Evolutionary conservation across 2,329 filamentous ascomycete genomes (phyloP).

Genomic region (Fusarium sacchari): DNA sequence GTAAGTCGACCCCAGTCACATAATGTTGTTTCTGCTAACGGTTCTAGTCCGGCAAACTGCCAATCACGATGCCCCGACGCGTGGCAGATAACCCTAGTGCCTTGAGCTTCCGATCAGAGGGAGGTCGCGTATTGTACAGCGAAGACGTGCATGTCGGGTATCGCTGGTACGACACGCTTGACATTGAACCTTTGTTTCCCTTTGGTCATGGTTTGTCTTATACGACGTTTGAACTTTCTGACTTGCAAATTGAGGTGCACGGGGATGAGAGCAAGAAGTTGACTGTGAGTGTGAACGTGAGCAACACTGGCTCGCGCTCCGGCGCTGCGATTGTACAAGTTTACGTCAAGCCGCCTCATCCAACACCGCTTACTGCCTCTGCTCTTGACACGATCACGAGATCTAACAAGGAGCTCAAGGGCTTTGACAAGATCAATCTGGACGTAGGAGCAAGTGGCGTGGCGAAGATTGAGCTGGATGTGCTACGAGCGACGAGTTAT

Average conservation of each 20-base stretch:
- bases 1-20: not conserved
- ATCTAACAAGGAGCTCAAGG: not conserved
- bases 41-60: not conserved
- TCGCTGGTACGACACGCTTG: constrained; percentile 1
- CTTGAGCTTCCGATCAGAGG: not conserved
- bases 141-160: constrained; percentile 13
- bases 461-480: not conserved
- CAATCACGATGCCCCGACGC: not conserved
- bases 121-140: not conserved
- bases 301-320: not conserved
- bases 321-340: not conserved
- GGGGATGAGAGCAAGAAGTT: accelerated
- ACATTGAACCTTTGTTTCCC: not conserved
- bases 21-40: no score
- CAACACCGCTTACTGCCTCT: not conserved
- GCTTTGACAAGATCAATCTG: not conserved
- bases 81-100: not conserved
- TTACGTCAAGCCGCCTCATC: not conserved
- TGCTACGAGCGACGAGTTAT: not conserved
- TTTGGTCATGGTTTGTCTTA: not conserved
- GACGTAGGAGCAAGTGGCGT: accelerated
- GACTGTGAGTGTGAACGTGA: not conserved
- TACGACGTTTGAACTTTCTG: not conserved
- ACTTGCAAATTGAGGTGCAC: accelerated
- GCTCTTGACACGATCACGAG: not conserved